Evolutionary conservation across 768 basidiomycete genomes (phyloP).

Genomic region (Chalciporus chontae): DNA sequence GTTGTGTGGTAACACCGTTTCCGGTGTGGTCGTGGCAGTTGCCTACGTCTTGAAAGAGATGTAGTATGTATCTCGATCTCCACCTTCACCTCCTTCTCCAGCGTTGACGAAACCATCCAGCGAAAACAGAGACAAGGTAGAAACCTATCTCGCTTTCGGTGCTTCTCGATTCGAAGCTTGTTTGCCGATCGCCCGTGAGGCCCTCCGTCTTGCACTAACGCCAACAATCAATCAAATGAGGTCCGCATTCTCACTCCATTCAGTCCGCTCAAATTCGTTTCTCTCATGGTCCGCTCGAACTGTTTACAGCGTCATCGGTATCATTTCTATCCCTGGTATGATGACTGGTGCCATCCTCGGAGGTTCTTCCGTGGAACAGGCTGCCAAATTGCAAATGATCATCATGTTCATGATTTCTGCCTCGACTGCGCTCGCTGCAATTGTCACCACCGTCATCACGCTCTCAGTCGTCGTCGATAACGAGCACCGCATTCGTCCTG

Average conservation of each 20-base stretch:
- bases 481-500: constrained; percentile 60
- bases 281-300: not conserved
- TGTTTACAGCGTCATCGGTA: constrained; percentile 58
- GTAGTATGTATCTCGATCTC: constrained; percentile 42
- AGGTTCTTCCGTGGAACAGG: constrained; percentile 80
- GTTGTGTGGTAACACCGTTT: constrained; percentile 79
- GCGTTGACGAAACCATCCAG: constrained; percentile 31
- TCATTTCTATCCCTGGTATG: constrained; percentile 84
- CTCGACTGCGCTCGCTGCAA: constrained; percentile 66
- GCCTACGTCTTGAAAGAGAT: constrained; percentile 74
- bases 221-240: constrained; percentile 88
- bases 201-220: constrained; percentile 73
- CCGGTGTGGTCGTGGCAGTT: constrained; percentile 67
- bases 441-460: constrained; percentile 57
- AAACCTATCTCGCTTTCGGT: constrained; percentile 83
- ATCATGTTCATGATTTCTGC: constrained; percentile 94
- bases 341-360: constrained; percentile 92
- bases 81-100: not conserved
- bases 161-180: constrained; percentile 83
- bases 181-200: constrained; percentile 72
- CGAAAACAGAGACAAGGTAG: constrained; percentile 82
- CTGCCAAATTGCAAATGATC: constrained; percentile 85
- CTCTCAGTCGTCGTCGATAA: constrained; percentile 63
- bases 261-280: not conserved
- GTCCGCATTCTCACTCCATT: constrained; percentile 29